Evolutionary conservation across 106 monocot genomes (phyloP), one percentile per base, ranked within the genome.

Genomic region (Acorus calamus): DNA sequence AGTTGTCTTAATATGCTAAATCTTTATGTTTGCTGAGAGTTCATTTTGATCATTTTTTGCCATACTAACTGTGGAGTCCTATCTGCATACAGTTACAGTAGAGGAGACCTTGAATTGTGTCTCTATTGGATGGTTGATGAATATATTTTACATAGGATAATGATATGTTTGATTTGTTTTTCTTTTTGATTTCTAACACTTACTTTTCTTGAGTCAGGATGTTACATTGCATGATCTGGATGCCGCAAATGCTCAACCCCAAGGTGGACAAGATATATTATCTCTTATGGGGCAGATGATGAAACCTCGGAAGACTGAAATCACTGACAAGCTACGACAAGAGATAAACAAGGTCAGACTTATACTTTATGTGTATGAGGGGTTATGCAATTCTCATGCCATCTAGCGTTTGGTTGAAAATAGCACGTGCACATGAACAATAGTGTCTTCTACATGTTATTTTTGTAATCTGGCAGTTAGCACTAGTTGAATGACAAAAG

Each of bases 271-370:
- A 50, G 96, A 98, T 71, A 98, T 98, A 84, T 69, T 92, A 47
- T 98, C 96, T n/a, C 80, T 98, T 42, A 98, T 98, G 96, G 96
- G 96, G 7, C 96, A 92, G 74, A 98, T 98, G 91, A 88, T 98
- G 96, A 98, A 92, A 67, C 87, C 87, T 71, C 75, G 88, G 47
- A 98, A 98, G 64, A 98, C 96, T 63, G 96, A 98, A 73, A 92
- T 98, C 57, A 92, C 96, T 4, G 96, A 98, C 52, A 98, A 98
- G 71, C 71, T 98, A 57, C 76, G 96, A 6, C 91, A 98, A 57
- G 96, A 98, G 76, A 98, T 98, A 52, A 98, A 98, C 59, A 91
- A 98, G 91, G 96, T 98, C 68, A 10, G 46, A 7, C 50, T 5
- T 66, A 52, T 51, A 44, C 44, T 3, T 42, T 0, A 8, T 5